phyloP scores from a whole-genome alignment of 2,329 filamentous ascomycete species.

The Ascochyta viciae-villosae region DNA sequence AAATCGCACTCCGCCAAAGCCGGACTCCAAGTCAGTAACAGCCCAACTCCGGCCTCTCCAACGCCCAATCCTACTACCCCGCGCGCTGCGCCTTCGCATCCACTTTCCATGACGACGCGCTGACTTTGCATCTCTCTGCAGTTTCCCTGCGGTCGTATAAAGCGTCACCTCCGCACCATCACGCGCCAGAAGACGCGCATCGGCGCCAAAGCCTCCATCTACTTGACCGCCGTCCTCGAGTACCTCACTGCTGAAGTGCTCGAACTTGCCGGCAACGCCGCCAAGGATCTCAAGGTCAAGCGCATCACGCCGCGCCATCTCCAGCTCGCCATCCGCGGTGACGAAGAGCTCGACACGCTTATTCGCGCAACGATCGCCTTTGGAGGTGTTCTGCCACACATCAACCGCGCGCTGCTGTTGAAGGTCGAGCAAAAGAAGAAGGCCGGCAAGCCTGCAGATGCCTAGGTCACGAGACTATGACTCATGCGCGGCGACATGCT shows the following conservation, averaged over 20 bases:
- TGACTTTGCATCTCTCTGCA: constrained; percentile 53
- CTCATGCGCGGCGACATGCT: constrained; percentile 8
- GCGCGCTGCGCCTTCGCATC: constrained; percentile 21
- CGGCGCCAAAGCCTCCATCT: constrained; percentile 96
- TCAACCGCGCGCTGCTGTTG: constrained; percentile 94
- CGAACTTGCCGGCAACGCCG: constrained; percentile 96
- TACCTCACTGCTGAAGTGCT: constrained; percentile 98
- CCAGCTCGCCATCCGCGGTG: constrained; percentile 96
- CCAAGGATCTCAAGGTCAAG: constrained; percentile 99
- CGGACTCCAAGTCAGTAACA: constrained; percentile 83
- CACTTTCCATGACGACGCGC: constrained; percentile 28
- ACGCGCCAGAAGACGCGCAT: constrained; percentile 99
- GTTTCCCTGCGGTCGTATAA: constrained; percentile 99
- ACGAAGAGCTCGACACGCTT: constrained; percentile 96
- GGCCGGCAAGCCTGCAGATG: constrained; percentile 67
- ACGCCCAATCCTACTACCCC: constrained; percentile 27
- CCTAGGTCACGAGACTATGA: constrained; percentile 22
- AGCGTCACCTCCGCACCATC: constrained; percentile 99
- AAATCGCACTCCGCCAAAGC: constrained; percentile 94
- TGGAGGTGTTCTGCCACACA: constrained; percentile 96
- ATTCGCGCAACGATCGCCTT: constrained; percentile 98
- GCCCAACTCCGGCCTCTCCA: constrained; percentile 25
- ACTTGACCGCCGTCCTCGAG: constrained; percentile 96
- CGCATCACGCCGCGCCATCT: constrained; percentile 98
- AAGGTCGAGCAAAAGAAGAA: constrained; percentile 99